These are phyloP conservation scores for Ascochyta clinopodiicola DNA, from an alignment of 2,329 filamentous ascomycete genomes.

Conservation along the genomic window DNA sequence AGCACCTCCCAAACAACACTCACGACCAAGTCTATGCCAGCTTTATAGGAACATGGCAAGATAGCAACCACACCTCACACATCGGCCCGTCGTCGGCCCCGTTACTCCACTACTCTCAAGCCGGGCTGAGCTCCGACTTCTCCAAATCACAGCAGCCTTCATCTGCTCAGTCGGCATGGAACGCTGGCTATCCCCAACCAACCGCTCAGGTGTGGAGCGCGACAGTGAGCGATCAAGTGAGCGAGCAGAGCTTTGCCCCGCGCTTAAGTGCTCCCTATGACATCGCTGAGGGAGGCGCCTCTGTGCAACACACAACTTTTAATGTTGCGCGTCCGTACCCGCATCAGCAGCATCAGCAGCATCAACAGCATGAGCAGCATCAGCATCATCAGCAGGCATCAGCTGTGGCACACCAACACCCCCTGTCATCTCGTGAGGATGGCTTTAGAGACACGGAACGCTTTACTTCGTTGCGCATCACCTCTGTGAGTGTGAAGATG, in stretches of 20 bases:
- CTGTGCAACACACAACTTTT: slow-evolving; percentile 25
- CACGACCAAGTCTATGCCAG: slow-evolving; percentile 28
- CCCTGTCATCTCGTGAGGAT: slow-evolving; percentile 18
- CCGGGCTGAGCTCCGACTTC: slow-evolving; percentile 31
- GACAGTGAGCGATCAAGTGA: slow-evolving; percentile 13
- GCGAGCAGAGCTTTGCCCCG: slow-evolving; percentile 17
- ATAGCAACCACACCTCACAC: slow-evolving; percentile 30
- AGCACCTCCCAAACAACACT: slow-evolving; percentile 24
- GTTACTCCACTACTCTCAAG: slow-evolving; percentile 35
- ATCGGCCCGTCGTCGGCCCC: slow-evolving; percentile 31
- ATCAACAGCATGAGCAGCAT: slow-evolving; percentile 16
- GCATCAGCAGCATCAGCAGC: slow-evolving; percentile 15
- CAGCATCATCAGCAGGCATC: slow-evolving; percentile 18
- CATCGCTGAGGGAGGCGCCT: slow-evolving; percentile 23
- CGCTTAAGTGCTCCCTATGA: slow-evolving; percentile 23
- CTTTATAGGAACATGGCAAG: slow-evolving; percentile 35
- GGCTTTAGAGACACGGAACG: slow-evolving; percentile 22
- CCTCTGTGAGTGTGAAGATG: slow-evolving; percentile 30
- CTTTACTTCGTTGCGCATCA: slow-evolving; percentile 27
- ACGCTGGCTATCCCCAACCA: slow-evolving; percentile 25
- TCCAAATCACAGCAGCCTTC: slow-evolving; percentile 27
- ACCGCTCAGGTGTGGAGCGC: slow-evolving; percentile 28
- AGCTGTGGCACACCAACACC: slow-evolving; percentile 9
- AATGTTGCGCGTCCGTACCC: slow-evolving; percentile 24
- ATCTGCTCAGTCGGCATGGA: slow-evolving; percentile 28